Percentiles rank a stretch among this genome's conserved stretches.
phyloP scores from a whole-genome alignment of 805 yeast genomes.

The Babjeviella inositovora region DNA sequence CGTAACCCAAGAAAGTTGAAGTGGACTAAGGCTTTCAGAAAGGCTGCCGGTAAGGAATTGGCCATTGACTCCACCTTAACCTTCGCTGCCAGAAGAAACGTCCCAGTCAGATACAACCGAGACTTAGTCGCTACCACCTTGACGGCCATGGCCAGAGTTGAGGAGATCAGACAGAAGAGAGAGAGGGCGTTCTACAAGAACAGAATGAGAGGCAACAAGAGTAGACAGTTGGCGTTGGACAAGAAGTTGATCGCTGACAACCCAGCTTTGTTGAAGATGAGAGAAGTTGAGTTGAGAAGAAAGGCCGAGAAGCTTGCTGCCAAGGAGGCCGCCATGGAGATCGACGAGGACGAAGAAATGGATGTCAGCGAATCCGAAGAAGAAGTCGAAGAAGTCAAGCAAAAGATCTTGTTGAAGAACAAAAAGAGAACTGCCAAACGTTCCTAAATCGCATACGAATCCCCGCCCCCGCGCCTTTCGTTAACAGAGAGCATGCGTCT shows the following conservation, averaged over 20 bases:
- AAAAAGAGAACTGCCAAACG: slow-evolving; percentile 20
- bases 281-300: slow-evolving; percentile 83
- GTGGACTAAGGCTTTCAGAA: slow-evolving; percentile 99
- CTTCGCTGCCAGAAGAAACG: slow-evolving; percentile 93
- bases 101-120: slow-evolving; percentile 95
- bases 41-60: slow-evolving; percentile 97
- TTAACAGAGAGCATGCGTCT: neutral
- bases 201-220: slow-evolving; percentile 97
- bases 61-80: slow-evolving; percentile 95
- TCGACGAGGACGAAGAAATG: slow-evolving; percentile 23
- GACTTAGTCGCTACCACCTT: slow-evolving; percentile 89
- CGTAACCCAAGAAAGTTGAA: slow-evolving; percentile 95
- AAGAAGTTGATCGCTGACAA: slow-evolving; percentile 76
- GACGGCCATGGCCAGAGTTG: slow-evolving; percentile 90
- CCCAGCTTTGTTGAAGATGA: slow-evolving; percentile 80
- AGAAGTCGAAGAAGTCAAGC: slow-evolving; percentile 25
- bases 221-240: slow-evolving; percentile 70
- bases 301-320: slow-evolving; percentile 57
- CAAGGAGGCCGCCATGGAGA: slow-evolving; percentile 29
- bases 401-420: slow-evolving; percentile 49
- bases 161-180: slow-evolving; percentile 89
- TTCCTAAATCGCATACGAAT: neutral
- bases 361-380: slow-evolving; percentile 28
- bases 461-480: neutral
- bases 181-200: slow-evolving; percentile 98